Base-by-base conservation (phyloP, 2,329 filamentous ascomycete genomes). In the Nemania serpens region DNA sequence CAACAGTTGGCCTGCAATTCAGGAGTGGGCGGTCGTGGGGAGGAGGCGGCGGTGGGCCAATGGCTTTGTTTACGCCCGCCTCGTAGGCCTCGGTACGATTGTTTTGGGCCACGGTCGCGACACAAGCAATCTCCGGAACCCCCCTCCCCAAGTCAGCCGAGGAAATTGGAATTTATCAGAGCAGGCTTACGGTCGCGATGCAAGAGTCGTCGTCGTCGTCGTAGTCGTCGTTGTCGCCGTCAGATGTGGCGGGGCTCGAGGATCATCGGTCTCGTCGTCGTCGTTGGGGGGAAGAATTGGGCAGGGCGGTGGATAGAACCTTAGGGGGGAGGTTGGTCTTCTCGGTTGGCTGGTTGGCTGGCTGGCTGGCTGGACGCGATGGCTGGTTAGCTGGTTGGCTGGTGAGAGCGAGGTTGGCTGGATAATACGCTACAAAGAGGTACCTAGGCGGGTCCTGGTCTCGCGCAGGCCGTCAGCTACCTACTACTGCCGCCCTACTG, bases 11-110 rank as follows among this genome's bases (percentile, higher is more conserved):
- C 17, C 7, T 11, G 22, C 15, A 60, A 33, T 56, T 53, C 37
- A 56, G 50, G 43, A n/a, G 58, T 60, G 59, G 66, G 59, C 55
- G 65, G 53, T 58, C 59, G 66, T 52, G 62, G 64, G 50, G 61
- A 61, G 51, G 33, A 50, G 55, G 52, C 58, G 46, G 58, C 63
- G 58, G 25, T 63, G 55, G 59, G 42, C 68, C 65, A 67, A 70
- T 70, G 63, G 69, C 64, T 72, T 72, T 72, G 69, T 71, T 72
- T 72, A 71, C 69, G 67, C 65, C 33, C 51, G 47, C 60, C 55
- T 53, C 39, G 59, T 18, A 36, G 57, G 59, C 62, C 67, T 64
- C 64, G 67, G 66, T 54, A 65, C 33, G 51, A 47, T 58, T 66
- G 58, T 62, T 66, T 57, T 58, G 12, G 11, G 36, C 15, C 15